These are phyloP conservation scores for Globisporangium heterothallicum DNA, from an alignment of 352 stramenopile genomes.

Conservation along the genomic window DNA sequence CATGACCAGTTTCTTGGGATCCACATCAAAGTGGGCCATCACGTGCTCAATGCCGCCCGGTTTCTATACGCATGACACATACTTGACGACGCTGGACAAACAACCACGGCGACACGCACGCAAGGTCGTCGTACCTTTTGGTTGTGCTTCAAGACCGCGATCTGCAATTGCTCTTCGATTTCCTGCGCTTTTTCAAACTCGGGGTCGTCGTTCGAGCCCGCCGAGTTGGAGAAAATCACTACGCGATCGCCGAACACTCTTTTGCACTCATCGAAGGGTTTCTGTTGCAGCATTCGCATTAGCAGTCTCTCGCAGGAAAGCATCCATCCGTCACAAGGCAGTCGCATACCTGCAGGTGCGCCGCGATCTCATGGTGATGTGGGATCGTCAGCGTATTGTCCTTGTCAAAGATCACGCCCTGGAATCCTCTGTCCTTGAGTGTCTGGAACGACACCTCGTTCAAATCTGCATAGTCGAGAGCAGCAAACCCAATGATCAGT, in stretches of 20 bases:
- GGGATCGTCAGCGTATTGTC: slow-evolving; percentile 96
- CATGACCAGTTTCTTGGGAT: slow-evolving; percentile 88
- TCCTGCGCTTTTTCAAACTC: slow-evolving; percentile 70
- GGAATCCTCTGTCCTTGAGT: slow-evolving; percentile 81
- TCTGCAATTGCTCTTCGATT: slow-evolving; percentile 78
- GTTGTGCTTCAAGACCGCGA: slow-evolving; percentile 88
- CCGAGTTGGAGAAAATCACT: slow-evolving; percentile 95
- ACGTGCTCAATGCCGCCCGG: slow-evolving; percentile 87
- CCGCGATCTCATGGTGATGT: slow-evolving; percentile 81
- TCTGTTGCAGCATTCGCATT: slow-evolving; percentile 14
- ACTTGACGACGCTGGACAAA: background rate
- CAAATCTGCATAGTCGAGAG: slow-evolving; percentile 69
- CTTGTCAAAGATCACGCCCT: slow-evolving; percentile 95
- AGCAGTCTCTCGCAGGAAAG: too few relatives aligned
- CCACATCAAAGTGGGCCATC: slow-evolving; percentile 75
- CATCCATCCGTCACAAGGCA: too few relatives aligned
- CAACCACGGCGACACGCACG: background rate
- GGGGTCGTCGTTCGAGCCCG: slow-evolving; percentile 89
- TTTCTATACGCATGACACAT: slow-evolving; percentile 51
- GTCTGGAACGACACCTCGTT: slow-evolving; percentile 80
- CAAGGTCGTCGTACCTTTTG: slow-evolving; percentile 74
- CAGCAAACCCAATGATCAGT: too few relatives aligned
- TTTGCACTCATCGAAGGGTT: slow-evolving; percentile 66
- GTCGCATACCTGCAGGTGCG: slow-evolving; percentile 43
- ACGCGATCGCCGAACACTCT: slow-evolving; percentile 89